A percentile compares a stretch with the other conserved stretches of the same genome.
These are phyloP conservation scores for Acer saccharum DNA, from an alignment of 345 rosid species.

Conservation along the genomic window DNA sequence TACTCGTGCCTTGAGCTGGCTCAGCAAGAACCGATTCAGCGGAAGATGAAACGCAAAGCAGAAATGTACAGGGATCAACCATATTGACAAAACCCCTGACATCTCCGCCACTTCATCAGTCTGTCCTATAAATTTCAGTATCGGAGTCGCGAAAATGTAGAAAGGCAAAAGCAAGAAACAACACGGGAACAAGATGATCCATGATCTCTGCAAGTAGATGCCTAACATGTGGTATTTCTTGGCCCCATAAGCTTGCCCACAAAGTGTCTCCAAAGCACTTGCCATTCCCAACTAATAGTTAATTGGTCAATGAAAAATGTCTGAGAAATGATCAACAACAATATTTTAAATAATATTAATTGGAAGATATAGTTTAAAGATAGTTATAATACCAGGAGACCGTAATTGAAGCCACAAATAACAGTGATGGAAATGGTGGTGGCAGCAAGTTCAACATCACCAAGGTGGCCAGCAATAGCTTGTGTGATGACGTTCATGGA, in stretches of 20 bases:
- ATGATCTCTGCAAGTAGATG: constrained; percentile 57
- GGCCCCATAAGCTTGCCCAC: constrained; percentile 77
- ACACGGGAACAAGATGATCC: too few species aligned
- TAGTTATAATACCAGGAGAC: constrained; percentile 49
- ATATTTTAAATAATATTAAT: neutral
- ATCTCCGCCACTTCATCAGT: too few species aligned
- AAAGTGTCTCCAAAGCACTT: constrained; percentile 67
- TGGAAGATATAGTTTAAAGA: too few species aligned
- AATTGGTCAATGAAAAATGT: too few species aligned
- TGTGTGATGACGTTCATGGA: constrained; percentile 59
- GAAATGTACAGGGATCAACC: too few species aligned
- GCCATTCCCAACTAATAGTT: constrained; percentile 63
- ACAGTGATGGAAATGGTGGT: constrained; percentile 63
- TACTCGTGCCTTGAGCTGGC: too few species aligned
- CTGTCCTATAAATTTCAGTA: too few species aligned
- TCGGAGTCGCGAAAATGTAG: too few species aligned
- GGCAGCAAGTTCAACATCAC: constrained; percentile 64
- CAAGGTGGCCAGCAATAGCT: constrained; percentile 68
- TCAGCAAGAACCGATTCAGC: too few species aligned
- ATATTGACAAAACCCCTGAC: too few species aligned
- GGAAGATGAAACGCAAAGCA: too few species aligned
- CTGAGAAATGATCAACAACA: neutral
- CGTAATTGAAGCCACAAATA: constrained; percentile 67
- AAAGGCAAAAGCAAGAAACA: too few species aligned
- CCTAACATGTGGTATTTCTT: constrained; percentile 61